A percentile compares a stretch with the other conserved stretches of the same genome.
Conservation (phyloP, 2,329 filamentous ascomycete species). For the Remersonia thermophila region DNA sequence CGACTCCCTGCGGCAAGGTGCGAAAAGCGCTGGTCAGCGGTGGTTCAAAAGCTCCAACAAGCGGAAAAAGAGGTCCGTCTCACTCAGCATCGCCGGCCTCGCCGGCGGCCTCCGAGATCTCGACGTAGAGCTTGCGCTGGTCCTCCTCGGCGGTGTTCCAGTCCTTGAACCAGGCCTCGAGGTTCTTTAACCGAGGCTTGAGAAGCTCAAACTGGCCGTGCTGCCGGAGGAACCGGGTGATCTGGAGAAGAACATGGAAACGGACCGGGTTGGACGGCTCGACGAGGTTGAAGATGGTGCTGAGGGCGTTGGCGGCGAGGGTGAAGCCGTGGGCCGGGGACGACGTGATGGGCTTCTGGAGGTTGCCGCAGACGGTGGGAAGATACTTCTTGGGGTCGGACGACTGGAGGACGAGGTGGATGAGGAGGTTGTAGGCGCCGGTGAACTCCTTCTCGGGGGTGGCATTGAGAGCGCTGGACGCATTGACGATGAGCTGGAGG, state of each 20-base stretch:
- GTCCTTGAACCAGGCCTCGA: conserved; percentile 67
- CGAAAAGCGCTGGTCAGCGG: conserved; percentile 9
- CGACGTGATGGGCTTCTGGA: conserved; percentile 73
- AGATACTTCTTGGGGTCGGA: conserved; percentile 77
- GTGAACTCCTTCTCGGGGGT: conserved; percentile 95
- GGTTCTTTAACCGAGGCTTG: conserved; percentile 67
- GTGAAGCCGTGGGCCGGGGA: conserved; percentile 76
- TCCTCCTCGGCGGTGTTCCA: conserved; percentile 80
- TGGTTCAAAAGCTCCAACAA: not conserved
- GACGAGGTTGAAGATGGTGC: conserved; percentile 94
- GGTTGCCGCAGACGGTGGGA: conserved; percentile 76
- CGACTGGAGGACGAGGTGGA: conserved; percentile 82
- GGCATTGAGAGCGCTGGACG: conserved; percentile 63
- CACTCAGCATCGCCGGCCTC: conserved; percentile 67
- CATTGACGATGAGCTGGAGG: conserved; percentile 77
- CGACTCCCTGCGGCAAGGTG: conserved; percentile 36
- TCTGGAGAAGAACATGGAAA: conserved; percentile 82
- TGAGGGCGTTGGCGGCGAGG: conserved; percentile 79
- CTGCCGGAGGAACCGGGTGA: conserved; percentile 68
- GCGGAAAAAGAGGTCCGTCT: conserved; percentile 21
- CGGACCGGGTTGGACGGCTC: conserved; percentile 63
- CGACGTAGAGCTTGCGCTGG: conserved; percentile 71
- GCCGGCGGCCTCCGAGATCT: conserved; percentile 67
- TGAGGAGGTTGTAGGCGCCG: conserved; percentile 89
- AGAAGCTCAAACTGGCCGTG: conserved; percentile 72